phyloP scores from a whole-genome alignment of 2,329 filamentous ascomycete species.

The Shiraia bambusicola region DNA sequence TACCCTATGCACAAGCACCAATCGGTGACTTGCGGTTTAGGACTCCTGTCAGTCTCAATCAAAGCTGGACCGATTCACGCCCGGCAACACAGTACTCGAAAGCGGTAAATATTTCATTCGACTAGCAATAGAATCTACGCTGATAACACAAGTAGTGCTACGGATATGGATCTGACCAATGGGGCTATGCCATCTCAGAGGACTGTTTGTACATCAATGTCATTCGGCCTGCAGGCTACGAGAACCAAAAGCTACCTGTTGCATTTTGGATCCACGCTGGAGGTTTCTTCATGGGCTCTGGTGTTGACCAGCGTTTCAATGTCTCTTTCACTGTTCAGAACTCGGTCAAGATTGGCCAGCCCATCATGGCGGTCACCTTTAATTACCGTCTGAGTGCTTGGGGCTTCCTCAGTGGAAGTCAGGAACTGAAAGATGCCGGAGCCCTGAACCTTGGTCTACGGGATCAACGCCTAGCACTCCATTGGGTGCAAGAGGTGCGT shows the following conservation, averaged over 20 bases:
- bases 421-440: conserved; percentile 44
- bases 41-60: conserved; percentile 51
- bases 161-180: conserved; percentile 40
- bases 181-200: conserved; percentile 55
- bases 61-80: conserved; percentile 39
- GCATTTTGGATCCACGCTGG: conserved; percentile 60
- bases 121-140: not conserved
- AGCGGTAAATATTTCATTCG: conserved; percentile 10
- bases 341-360: conserved; percentile 49
- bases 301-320: conserved; percentile 57
- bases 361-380: conserved; percentile 49
- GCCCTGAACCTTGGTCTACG: conserved; percentile 50
- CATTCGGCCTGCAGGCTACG: conserved; percentile 45
- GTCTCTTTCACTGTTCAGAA: conserved; percentile 51
- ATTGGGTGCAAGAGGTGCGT: conserved; percentile 44
- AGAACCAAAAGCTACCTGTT: conserved; percentile 51
- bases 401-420: conserved; percentile 61
- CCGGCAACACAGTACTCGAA: conserved; percentile 41
- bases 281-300: conserved; percentile 52
- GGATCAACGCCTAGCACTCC: conserved; percentile 51
- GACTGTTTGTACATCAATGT: conserved; percentile 55
- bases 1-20: conserved; percentile 51
- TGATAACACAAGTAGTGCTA: conserved; percentile 34
- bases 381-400: conserved; percentile 59
- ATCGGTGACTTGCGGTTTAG: conserved; percentile 53